Percentiles rank a stretch among this genome's conserved stretches.
These are phyloP conservation scores for Datura wrightii DNA, from an alignment of 257 asterid genomes.

Conservation along the genomic window DNA sequence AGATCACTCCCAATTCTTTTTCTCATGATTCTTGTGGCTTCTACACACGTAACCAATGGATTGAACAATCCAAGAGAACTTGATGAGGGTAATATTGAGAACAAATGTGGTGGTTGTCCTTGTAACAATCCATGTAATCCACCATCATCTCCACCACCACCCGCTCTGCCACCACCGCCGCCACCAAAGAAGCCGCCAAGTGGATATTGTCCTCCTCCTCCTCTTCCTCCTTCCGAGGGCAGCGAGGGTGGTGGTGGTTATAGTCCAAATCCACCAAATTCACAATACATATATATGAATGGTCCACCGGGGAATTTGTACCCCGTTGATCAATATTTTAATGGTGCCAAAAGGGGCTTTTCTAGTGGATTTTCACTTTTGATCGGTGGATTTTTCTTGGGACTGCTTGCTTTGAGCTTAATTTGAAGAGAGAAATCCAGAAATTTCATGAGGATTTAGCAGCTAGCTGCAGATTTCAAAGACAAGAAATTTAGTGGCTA, in stretches of 20 bases:
- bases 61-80: conserved; percentile 43
- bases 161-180: conserved; percentile 47
- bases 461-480: conserved; percentile 8
- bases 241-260: not conserved
- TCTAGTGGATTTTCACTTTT: conserved; percentile 39
- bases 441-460: too few relatives aligned
- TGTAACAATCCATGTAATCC: conserved; percentile 69
- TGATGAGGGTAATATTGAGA: conserved; percentile 47
- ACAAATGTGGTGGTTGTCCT: conserved; percentile 84
- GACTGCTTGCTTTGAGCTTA: conserved; percentile 29
- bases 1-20: conserved; percentile 30
- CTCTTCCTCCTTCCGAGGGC: conserved; percentile 27
- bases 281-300: conserved; percentile 55
- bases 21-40: conserved; percentile 26
- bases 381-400: conserved; percentile 33
- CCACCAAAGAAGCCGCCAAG: conserved; percentile 50
- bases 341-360: conserved; percentile 24
- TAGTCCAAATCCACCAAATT: conserved; percentile 55
- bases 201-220: conserved; percentile 74
- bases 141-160: conserved; percentile 50
- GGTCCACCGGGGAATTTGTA: conserved; percentile 82
- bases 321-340: conserved; percentile 45
- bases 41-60: conserved; percentile 29
- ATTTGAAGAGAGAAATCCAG: too few relatives aligned
- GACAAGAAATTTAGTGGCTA: conserved; percentile 3